Evolutionary conservation across 176 grass and related monocot genomes (phyloP).

Genomic region (Rhynchospora pubera): DNA sequence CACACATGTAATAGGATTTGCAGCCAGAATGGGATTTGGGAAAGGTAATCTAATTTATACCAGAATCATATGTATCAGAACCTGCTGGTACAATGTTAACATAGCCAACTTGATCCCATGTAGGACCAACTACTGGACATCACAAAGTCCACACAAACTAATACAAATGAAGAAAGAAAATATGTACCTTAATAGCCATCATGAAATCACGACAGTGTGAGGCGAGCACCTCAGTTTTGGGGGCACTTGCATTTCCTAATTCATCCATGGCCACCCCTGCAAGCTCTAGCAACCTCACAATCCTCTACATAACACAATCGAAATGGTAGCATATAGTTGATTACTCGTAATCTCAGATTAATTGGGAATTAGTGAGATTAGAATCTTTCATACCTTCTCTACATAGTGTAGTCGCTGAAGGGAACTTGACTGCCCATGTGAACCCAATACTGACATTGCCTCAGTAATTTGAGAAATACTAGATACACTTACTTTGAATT

Average conservation of each 20-base stretch:
- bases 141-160: not conserved
- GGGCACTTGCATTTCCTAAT: constrained; percentile 58
- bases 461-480: not conserved
- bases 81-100: not conserved
- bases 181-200: constrained; percentile 56
- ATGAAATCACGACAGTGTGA: constrained; percentile 74
- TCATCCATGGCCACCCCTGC: constrained; percentile 79
- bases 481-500: not conserved
- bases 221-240: constrained; percentile 38
- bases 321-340: not conserved
- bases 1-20: not conserved
- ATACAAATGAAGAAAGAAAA: not conserved
- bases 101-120: not conserved
- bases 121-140: not conserved
- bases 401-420: constrained; percentile 74
- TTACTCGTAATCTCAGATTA: not conserved
- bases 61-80: not conserved
- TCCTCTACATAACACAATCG: constrained; percentile 28
- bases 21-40: not conserved
- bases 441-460: constrained; percentile 35
- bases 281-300: constrained; percentile 70
- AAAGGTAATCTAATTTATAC: not conserved
- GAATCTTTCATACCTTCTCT: constrained; percentile 47
- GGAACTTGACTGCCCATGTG: constrained; percentile 55
- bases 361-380: not conserved